phyloP scores from a whole-genome alignment of 208 protist species.

The Sergeia podlipaevii region DNA sequence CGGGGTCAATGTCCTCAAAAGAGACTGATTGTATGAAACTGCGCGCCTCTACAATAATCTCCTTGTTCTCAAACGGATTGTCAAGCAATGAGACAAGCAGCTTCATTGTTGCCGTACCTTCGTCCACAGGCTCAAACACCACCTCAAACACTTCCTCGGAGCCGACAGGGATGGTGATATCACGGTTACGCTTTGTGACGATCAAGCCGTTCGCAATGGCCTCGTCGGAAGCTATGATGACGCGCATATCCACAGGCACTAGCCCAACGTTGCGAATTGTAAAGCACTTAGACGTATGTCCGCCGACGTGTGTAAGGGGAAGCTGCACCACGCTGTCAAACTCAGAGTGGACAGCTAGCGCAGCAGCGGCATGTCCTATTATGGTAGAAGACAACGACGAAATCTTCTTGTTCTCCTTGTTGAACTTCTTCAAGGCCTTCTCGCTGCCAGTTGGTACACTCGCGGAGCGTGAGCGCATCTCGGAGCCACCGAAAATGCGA shows the following conservation, averaged over 20 bases:
- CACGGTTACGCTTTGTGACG: conserved; percentile 35
- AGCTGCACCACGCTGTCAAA: conserved; percentile 66
- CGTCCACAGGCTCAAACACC: conserved; percentile 47
- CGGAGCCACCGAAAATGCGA: conserved; percentile 17
- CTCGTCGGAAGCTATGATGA: conserved; percentile 42
- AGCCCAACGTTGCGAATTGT: conserved; percentile 83
- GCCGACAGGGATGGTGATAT: conserved; percentile 58
- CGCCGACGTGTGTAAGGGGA: conserved; percentile 76
- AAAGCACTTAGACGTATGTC: conserved; percentile 36
- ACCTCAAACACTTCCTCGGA: conserved; percentile 52
- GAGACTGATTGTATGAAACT: conserved; percentile 84
- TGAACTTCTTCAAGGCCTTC: neutral
- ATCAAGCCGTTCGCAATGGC: conserved; percentile 10
- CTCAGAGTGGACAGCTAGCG: neutral
- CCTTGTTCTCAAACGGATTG: conserved; percentile 94
- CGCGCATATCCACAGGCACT: conserved; percentile 75
- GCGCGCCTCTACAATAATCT: conserved; percentile 73
- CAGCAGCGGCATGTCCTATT: neutral
- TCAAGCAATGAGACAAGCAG: conserved; percentile 78
- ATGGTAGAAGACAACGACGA: no score
- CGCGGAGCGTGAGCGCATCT: neutral
- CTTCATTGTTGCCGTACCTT: conserved; percentile 35
- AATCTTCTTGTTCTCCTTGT: neutral
- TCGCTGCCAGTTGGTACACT: neutral
- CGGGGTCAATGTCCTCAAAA: conserved; percentile 89